Evolutionary conservation across 306 rosid species (phyloP), one percentile per base, ranked within the genome.

Genomic region (Prunus campanulata): DNA sequence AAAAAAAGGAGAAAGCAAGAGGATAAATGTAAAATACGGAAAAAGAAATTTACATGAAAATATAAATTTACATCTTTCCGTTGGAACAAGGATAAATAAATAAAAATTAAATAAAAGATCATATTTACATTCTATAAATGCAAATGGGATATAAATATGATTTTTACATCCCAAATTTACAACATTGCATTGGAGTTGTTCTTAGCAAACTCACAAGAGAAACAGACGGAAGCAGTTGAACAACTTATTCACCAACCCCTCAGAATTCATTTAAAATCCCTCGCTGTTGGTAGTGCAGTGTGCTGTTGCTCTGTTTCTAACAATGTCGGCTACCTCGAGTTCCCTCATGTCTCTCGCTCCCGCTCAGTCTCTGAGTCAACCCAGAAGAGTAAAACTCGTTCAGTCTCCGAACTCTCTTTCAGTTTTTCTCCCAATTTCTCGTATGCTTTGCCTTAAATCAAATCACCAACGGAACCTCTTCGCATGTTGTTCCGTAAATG

Each of bases 281-380:
- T 47, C 75, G n/a, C 10, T 20, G 47, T 14, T 24, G 7, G 7
- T 51, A 44, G 4, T 0, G 19, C 25, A 42, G 60, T 25, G 44
- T 22, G 62, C n/a, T 18, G 57, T 52, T 52, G 44, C 44, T 7
- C 44, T 39, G 22, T 52, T 64, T 44, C 30, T 6, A 61, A 44
- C 63, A 67, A 82, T 82, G 85, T 77, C 85, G 10, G 76, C 82
- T 50, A 44, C 76, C 35, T 82, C 79, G 14, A 82, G 76, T 29
- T 82, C 79, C 35, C 63, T 67, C 32, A 27, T 60, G 16, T 74
- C 79, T 25, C 72, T 73, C 48, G 63, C 76, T 70, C 72, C 52
- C 20, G 62, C 79, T 73, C 85, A 77, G 29, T 77, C 71, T 56
- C 75, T 72, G 8, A n/a, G 44, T 60, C 67, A 71, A 68, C 73